phyloP scores from a whole-genome alignment of 2,329 filamentous ascomycete species.

The Diplodia corticola region DNA sequence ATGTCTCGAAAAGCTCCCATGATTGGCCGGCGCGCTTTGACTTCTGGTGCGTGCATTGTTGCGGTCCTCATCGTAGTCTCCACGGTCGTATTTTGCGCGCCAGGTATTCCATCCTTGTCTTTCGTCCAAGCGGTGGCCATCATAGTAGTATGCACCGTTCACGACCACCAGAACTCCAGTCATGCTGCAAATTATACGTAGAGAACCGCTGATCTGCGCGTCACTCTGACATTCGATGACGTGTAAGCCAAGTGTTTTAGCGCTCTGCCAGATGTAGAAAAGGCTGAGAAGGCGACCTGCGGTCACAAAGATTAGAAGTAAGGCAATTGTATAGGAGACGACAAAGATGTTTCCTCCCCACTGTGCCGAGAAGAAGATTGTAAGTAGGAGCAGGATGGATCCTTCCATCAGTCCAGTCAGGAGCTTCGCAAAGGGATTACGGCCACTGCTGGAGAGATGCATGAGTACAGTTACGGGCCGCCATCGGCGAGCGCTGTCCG shows the following conservation, averaged over 20 bases:
- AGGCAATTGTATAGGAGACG: background rate
- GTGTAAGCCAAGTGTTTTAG: slow-evolving; percentile 5
- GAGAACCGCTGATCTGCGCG: slow-evolving; percentile 15
- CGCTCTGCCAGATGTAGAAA: background rate
- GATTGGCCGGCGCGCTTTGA: background rate
- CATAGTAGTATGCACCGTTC: slow-evolving; percentile 24
- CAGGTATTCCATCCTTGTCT: background rate
- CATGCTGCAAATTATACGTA: slow-evolving; percentile 25
- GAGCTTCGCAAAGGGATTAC: background rate
- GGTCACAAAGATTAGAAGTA: background rate
- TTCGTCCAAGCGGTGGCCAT: slow-evolving; percentile 4
- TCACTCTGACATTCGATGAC: slow-evolving; percentile 15
- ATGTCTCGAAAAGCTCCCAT: background rate
- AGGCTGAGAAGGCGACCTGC: background rate
- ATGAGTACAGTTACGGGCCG: background rate
- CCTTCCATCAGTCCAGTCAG: background rate
- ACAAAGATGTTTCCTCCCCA: background rate
- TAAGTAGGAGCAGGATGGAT: background rate
- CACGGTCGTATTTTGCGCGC: slow-evolving; percentile 1
- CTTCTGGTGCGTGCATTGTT: background rate
- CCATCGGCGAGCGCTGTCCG: background rate
- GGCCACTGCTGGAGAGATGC: background rate
- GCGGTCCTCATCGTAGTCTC: background rate
- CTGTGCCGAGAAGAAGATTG: background rate
- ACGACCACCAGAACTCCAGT: slow-evolving; percentile 20